phyloP scores from a whole-genome alignment of 1,139 yeast species.

The Suhomyces wounanorum region DNA sequence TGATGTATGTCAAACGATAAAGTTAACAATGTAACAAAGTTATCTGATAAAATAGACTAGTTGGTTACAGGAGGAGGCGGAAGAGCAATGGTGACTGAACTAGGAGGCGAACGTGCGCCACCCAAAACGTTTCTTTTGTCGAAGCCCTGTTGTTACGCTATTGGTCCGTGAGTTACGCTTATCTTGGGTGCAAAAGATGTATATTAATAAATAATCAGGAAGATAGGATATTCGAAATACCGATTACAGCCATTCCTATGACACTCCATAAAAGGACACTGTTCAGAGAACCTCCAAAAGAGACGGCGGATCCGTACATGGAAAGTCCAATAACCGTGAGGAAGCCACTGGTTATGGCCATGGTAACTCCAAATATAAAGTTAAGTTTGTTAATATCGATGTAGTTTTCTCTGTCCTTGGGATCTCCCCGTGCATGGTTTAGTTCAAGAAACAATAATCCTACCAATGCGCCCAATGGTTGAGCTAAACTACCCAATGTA shows the following conservation, averaged over 20 bases:
- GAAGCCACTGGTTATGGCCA: constrained; percentile 83
- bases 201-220: not conserved
- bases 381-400: constrained; percentile 36
- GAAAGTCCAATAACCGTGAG: constrained; percentile 77
- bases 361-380: constrained; percentile 60
- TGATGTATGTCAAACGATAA: not conserved
- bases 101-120: constrained; percentile 5
- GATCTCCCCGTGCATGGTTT: constrained; percentile 29
- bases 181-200: constrained; percentile 9
- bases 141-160: not conserved
- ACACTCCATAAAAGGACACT: constrained; percentile 55
- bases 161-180: not conserved
- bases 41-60: not conserved
- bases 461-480: constrained; percentile 82
- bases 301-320: constrained; percentile 78
- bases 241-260: constrained; percentile 47
- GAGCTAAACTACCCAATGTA: constrained; percentile 78
- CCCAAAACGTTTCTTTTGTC: constrained; percentile 8
- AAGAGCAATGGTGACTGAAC: not conserved
- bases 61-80: not conserved
- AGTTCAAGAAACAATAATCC: constrained; percentile 62
- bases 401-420: constrained; percentile 20
- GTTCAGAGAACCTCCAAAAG: constrained; percentile 65
- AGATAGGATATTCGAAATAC: constrained; percentile 25
- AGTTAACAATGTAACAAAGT: not conserved